These are phyloP conservation scores for Paecilomyces fulvus DNA, from an alignment of 2,329 filamentous ascomycete genomes.

Conservation along the genomic window DNA sequence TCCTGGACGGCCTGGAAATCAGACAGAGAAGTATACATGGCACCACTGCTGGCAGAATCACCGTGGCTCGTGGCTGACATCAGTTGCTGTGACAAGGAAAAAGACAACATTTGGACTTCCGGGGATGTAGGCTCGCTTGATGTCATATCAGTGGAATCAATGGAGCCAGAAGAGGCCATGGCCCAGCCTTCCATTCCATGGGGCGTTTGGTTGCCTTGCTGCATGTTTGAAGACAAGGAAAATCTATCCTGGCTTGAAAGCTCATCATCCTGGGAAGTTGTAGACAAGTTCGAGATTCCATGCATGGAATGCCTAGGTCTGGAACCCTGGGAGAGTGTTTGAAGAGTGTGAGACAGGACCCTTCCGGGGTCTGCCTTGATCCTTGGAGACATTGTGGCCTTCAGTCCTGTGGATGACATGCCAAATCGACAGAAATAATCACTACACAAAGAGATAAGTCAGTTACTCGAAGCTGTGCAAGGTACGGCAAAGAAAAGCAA, in stretches of 20 bases:
- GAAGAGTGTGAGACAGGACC: conserved; percentile 24
- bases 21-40: conserved; percentile 30
- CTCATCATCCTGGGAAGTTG: conserved; percentile 35
- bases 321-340: conserved; percentile 24
- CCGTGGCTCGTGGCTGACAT: conserved; percentile 29
- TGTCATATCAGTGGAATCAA: conserved; percentile 29
- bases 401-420: conserved; percentile 1
- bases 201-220: conserved; percentile 21
- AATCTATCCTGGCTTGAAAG: conserved; percentile 34
- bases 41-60: conserved; percentile 17
- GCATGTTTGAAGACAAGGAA: conserved; percentile 32
- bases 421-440: conserved; percentile 16
- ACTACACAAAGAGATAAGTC: conserved; percentile 16
- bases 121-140: conserved; percentile 29
- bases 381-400: conserved; percentile 29
- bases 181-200: conserved; percentile 32
- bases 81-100: conserved; percentile 33
- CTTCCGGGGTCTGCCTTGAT: conserved; percentile 29
- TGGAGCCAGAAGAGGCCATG: conserved; percentile 29
- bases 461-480: conserved; percentile 2
- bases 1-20: conserved; percentile 31
- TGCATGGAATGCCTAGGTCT: conserved; percentile 29
- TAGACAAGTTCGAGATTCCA: conserved; percentile 32
- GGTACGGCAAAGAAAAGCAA: conserved; percentile 1
- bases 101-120: conserved; percentile 35